Conservation (phyloP, 1,284 basidiomycete species). For the Ustilago nuda region DNA sequence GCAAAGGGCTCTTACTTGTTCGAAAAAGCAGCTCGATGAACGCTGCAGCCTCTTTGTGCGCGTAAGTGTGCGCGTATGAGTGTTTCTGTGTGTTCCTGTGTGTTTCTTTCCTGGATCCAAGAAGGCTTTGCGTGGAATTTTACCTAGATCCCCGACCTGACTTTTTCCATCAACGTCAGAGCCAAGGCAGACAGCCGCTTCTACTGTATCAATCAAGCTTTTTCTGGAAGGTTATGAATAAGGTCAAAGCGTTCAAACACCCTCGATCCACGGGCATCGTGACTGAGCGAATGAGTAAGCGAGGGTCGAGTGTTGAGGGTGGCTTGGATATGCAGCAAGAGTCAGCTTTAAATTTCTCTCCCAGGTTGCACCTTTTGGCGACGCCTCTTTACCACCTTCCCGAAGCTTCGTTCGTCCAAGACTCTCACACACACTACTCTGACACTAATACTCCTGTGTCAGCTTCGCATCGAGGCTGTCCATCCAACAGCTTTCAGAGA, state of each 20-base stretch:
- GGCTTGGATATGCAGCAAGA: neutral
- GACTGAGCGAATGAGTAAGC: neutral
- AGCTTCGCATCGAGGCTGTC: neutral
- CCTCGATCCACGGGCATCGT: neutral
- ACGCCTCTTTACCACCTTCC: neutral
- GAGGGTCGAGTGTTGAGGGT: neutral
- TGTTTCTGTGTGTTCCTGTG: neutral
- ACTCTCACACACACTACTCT: neutral
- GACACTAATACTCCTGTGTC: neutral
- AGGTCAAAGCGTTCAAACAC: neutral
- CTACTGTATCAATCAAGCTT: neutral
- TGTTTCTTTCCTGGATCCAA: too few species aligned
- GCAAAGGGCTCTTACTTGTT: neutral
- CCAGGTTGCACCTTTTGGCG: neutral
- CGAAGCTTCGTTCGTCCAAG: neutral
- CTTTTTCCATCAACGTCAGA: neutral
- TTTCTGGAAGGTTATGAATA: neutral
- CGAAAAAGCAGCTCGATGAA: neutral
- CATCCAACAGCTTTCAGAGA: neutral
- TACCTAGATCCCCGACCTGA: neutral
- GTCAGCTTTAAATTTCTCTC: constrained; percentile 1
- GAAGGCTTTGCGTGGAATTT: neutral
- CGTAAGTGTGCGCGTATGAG: neutral
- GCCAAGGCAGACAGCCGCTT: neutral
- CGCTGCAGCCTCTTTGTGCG: neutral